Conservation (phyloP, 1,139 yeast genomes). For the Candida sojae region DNA sequence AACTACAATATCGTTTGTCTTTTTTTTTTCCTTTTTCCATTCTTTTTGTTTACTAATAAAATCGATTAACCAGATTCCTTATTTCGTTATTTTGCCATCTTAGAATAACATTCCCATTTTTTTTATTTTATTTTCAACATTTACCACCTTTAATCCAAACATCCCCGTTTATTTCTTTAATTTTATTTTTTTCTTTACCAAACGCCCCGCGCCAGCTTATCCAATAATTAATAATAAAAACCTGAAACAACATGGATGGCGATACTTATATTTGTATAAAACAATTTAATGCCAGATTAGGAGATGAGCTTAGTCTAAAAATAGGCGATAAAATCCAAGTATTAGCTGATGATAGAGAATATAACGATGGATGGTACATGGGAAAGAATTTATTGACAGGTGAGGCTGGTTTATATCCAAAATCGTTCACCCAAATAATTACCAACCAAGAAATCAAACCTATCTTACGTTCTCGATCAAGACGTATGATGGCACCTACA, state of each 20-base stretch:
- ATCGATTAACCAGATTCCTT: too few relatives aligned
- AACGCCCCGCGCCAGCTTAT: not conserved
- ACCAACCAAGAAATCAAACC: constrained; percentile 21
- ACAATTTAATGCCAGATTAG: constrained; percentile 82
- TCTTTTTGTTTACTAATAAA: too few relatives aligned
- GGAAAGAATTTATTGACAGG: constrained; percentile 75
- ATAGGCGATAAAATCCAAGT: constrained; percentile 89
- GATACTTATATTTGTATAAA: constrained; percentile 62
- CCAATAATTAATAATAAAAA: not conserved
- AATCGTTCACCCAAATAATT: constrained; percentile 67
- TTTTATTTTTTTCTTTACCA: too few relatives aligned
- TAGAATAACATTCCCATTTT: too few relatives aligned
- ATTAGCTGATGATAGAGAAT: constrained; percentile 88
- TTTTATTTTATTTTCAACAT: too few relatives aligned
- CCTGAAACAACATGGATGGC: constrained; percentile 11
- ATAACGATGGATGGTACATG: constrained; percentile 97
- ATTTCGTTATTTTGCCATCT: too few relatives aligned
- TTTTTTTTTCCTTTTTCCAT: too few relatives aligned
- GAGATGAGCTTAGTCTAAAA: constrained; percentile 79
- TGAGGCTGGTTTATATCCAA: constrained; percentile 86
- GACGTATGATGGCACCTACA: constrained; percentile 42
- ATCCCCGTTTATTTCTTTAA: too few relatives aligned
- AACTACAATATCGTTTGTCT: too few relatives aligned
- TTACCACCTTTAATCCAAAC: too few relatives aligned
- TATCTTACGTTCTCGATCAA: constrained; percentile 58